Conservation (phyloP, 2,329 filamentous ascomycete genomes). For the Truncatella angustata region DNA sequence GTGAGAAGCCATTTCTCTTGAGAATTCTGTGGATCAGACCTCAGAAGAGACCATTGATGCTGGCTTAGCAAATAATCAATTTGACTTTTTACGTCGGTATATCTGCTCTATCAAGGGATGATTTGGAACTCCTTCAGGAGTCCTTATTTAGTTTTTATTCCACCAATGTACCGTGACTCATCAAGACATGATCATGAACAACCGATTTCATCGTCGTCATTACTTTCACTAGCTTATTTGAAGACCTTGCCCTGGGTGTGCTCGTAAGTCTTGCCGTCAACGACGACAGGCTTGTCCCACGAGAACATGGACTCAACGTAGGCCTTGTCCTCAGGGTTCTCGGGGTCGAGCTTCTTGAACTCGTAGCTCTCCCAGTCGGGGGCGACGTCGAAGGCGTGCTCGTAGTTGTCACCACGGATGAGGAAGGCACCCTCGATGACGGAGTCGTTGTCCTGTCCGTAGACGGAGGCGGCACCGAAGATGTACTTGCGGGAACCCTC, state of each 20-base stretch:
- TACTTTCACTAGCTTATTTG: constrained; percentile 65
- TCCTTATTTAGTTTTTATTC: neutral
- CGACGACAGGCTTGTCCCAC: constrained; percentile 81
- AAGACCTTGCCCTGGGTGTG: constrained; percentile 96
- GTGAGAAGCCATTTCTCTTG: no score
- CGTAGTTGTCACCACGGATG: constrained; percentile 84
- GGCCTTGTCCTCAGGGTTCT: constrained; percentile 78
- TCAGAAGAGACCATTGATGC: no score
- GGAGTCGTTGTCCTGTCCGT: constrained; percentile 83
- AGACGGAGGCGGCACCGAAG: constrained; percentile 89
- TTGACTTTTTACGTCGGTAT: neutral
- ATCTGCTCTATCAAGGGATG: constrained; percentile 5
- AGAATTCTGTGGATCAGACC: no score
- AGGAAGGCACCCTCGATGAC: constrained; percentile 92
- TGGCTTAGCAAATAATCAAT: constrained; percentile 1
- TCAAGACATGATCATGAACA: constrained; percentile 12
- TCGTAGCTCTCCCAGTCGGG: constrained; percentile 96
- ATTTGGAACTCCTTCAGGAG: neutral
- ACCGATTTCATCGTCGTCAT: neutral
- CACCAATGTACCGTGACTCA: constrained; percentile 9
- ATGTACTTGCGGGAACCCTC: constrained; percentile 98
- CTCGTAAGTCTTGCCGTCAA: constrained; percentile 84
- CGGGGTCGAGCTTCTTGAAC: constrained; percentile 94
- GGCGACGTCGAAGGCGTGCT: constrained; percentile 91
- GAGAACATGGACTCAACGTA: constrained; percentile 86